Base-by-base conservation (phyloP, 768 basidiomycete species). In the Rhodotorula babjevae region DNA sequence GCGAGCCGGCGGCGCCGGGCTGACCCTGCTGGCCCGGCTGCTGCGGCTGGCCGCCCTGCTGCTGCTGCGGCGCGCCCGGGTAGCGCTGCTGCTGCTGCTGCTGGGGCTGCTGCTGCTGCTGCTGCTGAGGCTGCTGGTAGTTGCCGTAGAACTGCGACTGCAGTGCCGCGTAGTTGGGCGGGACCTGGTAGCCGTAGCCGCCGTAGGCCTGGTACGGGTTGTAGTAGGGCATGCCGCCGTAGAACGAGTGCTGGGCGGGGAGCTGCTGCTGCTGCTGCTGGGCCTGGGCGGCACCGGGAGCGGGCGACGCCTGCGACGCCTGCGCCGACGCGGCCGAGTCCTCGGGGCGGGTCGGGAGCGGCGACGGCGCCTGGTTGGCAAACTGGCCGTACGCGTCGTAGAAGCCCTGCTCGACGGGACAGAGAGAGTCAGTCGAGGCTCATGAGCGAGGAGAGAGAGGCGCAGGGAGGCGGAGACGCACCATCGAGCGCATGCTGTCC, bases 351-450 rank as follows among this genome's bases (percentile, higher is more conserved):
- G 58, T 56, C 46, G 70, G 74, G 31, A 75, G 61, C 16, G 74
- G 74, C 33, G 70, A 69, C 52, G 74, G 61, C 21, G 67, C 71
- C 69, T 75, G 74, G 71, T 72, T 60, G 49, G 67, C 70, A 36
- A 65, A 65, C 61, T 75, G 74, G 33, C 53, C 65, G 67, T 75
- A 75, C n/a, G 56, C 59, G 58, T 75, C 74, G 70, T 75, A 75
- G 74, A 75, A 75, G 44, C 44, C 44, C 44, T 61, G 60, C 42
- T 8, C 18, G 4, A 16, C 47, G 61, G 27, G 59, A 19, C 25
- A 57, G 5, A 1, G 10, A 18, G 6, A 23, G n/a, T 60, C 27
- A n/a, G 49, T 46, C 44, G 44, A 46, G 8, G 44, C 18, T 14
- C 44, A 46, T 5, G 5, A 56, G n/a, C 29, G 42, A 23, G 2